These are phyloP conservation scores for Aureobasidium uvarum DNA, from an alignment of 2,329 filamentous ascomycete genomes.

Conservation along the genomic window DNA sequence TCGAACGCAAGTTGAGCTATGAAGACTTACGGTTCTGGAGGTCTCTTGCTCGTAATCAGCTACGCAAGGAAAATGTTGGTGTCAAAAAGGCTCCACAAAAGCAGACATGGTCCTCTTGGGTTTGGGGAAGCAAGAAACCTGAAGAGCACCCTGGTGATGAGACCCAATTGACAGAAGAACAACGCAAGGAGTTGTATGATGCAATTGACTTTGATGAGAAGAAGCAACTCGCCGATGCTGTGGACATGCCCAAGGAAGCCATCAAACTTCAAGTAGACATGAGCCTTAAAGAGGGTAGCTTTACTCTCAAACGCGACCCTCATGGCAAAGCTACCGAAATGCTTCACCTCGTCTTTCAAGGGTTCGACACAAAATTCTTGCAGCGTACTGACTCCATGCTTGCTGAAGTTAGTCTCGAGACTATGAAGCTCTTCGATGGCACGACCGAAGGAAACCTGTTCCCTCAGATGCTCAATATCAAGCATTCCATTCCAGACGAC, in stretches of 20 bases:
- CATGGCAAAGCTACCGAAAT: slow-evolving; percentile 77
- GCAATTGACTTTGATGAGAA: slow-evolving; percentile 99
- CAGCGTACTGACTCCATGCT: slow-evolving; percentile 90
- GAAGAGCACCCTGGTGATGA: slow-evolving; percentile 67
- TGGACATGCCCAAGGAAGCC: slow-evolving; percentile 87
- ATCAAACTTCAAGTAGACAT: slow-evolving; percentile 91
- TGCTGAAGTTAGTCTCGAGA: slow-evolving; percentile 84
- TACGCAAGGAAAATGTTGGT: slow-evolving; percentile 91
- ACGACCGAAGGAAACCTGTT: slow-evolving; percentile 89
- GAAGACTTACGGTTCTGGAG: slow-evolving; percentile 98
- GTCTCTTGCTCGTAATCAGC: slow-evolving; percentile 86
- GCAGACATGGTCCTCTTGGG: slow-evolving; percentile 88
- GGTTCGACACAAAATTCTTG: slow-evolving; percentile 85
- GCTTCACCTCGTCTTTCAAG: slow-evolving; percentile 88
- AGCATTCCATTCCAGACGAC: slow-evolving; percentile 63
- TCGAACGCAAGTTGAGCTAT: slow-evolving; percentile 87
- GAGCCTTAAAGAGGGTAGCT: slow-evolving; percentile 91
- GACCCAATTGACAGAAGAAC: slow-evolving; percentile 87
- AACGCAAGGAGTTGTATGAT: slow-evolving; percentile 93
- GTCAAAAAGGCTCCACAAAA: slow-evolving; percentile 71
- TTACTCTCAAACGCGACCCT: slow-evolving; percentile 83
- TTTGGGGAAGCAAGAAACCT: slow-evolving; percentile 72
- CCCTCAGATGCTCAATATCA: slow-evolving; percentile 93
- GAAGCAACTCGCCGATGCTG: slow-evolving; percentile 77
- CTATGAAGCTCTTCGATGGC: slow-evolving; percentile 90